These are phyloP conservation scores for Trichophyton schoenleinii DNA, from an alignment of 2,329 filamentous ascomycete genomes.

Conservation along the genomic window DNA sequence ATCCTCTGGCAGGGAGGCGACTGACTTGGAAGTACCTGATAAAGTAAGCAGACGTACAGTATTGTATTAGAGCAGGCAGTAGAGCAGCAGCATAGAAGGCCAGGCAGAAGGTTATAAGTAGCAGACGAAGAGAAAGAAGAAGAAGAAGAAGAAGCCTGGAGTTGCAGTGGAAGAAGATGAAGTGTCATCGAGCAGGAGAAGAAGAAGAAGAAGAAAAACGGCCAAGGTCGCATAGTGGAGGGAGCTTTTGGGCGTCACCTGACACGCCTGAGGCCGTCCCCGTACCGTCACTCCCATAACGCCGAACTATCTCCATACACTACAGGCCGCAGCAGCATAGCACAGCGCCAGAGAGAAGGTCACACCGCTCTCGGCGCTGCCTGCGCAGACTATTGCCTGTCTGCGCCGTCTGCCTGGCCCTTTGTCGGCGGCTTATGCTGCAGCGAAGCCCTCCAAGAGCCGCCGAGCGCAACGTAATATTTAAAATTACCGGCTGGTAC, in stretches of 20 bases:
- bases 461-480: neutral
- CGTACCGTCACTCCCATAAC: neutral
- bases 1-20: neutral
- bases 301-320: neutral
- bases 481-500: neutral
- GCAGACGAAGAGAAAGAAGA: neutral
- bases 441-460: neutral
- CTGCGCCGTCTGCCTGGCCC: neutral
- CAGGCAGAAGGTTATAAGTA: neutral
- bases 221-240: neutral
- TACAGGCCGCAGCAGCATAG: neutral
- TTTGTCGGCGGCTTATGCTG: neutral
- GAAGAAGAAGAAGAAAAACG: neutral
- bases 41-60: too few species aligned
- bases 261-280: neutral
- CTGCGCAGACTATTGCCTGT: too few species aligned
- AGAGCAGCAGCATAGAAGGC: neutral
- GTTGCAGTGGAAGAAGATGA: neutral
- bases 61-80: too few species aligned
- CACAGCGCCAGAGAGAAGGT: neutral
- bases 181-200: neutral
- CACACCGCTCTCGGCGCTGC: neutral
- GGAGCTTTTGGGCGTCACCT: neutral
- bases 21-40: neutral
- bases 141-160: neutral